A percentile compares a stretch with the other conserved stretches of the same genome.
phyloP scores from a whole-genome alignment of 2,329 filamentous ascomycete species.

The Hymenoscyphus scutula region DNA sequence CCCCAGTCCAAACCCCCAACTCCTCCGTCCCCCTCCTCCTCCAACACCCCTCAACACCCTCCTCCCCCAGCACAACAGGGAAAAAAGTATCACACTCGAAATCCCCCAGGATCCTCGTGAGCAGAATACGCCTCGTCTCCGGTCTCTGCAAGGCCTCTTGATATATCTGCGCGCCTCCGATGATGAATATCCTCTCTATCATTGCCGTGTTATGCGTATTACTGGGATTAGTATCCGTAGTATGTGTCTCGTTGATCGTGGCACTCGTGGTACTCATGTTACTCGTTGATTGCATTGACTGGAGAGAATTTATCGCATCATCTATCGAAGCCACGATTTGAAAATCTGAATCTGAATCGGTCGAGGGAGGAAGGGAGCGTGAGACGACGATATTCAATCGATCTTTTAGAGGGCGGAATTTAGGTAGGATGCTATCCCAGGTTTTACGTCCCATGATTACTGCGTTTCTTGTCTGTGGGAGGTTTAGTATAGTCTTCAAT shows the following conservation, averaged over 20 bases:
- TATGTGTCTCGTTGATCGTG: no score
- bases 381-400: conserved; percentile 82
- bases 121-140: conserved; percentile 60
- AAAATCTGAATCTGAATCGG: neutral
- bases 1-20: conserved; percentile 63
- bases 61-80: conserved; percentile 50
- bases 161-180: conserved; percentile 89
- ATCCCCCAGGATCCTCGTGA: conserved; percentile 66
- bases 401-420: conserved; percentile 75
- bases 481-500: conserved; percentile 1
- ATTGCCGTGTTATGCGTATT: no score
- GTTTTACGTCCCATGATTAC: conserved; percentile 98
- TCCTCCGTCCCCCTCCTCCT: conserved; percentile 47
- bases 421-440: conserved; percentile 82
- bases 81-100: conserved; percentile 79
- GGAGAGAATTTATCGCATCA: neutral
- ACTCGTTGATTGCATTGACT: no score
- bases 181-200: conserved; percentile 65
- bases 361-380: conserved; percentile 42
- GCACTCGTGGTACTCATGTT: no score
- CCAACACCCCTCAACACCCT: conserved; percentile 49
- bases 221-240: no score
- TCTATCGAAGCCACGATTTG: neutral
- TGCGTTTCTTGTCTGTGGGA: conserved; percentile 52
- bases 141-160: conserved; percentile 59